A percentile compares a stretch with the other conserved stretches of the same genome.
Evolutionary conservation across 345 rosid genomes (phyloP).

Genomic region (Populus davidiana): DNA sequence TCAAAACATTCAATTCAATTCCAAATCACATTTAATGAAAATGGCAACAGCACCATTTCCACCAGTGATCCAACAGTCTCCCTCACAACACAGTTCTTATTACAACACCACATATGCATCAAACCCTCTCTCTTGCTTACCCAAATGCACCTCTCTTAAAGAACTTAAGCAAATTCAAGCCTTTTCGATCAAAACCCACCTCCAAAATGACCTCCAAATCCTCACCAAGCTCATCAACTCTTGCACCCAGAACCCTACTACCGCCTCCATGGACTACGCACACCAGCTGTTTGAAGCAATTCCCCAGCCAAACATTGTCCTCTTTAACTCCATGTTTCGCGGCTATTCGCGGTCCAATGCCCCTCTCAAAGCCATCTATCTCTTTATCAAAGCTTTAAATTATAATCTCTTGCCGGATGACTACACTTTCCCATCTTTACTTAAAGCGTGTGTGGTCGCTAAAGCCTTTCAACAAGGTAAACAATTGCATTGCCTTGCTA

Average conservation of each 20-base stretch:
- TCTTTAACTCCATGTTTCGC: constrained; percentile 19
- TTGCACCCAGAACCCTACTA: constrained; percentile 30
- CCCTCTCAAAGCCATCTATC: constrained; percentile 16
- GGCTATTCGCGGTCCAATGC: constrained; percentile 22
- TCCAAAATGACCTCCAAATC: constrained; percentile 40
- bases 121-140: constrained; percentile 40
- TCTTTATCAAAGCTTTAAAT: constrained; percentile 9
- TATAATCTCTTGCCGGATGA: constrained; percentile 7
- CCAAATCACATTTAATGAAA: not conserved
- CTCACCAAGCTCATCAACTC: constrained; percentile 24
- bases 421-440: constrained; percentile 23
- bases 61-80: constrained; percentile 12
- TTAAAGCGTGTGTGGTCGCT: constrained; percentile 17
- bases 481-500: constrained; percentile 24
- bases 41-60: constrained; percentile 45
- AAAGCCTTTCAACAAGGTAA: constrained; percentile 21
- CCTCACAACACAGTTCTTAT: constrained; percentile 7
- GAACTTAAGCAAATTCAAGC: constrained; percentile 76
- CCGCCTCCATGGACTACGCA: constrained; percentile 18
- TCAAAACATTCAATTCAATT: not conserved
- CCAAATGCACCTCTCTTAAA: constrained; percentile 46
- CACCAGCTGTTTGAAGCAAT: constrained; percentile 18
- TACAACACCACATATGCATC: constrained; percentile 4
- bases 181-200: constrained; percentile 55
- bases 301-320: constrained; percentile 23